Conservation (phyloP, 1,284 basidiomycete species). For the Mycena citricolor region DNA sequence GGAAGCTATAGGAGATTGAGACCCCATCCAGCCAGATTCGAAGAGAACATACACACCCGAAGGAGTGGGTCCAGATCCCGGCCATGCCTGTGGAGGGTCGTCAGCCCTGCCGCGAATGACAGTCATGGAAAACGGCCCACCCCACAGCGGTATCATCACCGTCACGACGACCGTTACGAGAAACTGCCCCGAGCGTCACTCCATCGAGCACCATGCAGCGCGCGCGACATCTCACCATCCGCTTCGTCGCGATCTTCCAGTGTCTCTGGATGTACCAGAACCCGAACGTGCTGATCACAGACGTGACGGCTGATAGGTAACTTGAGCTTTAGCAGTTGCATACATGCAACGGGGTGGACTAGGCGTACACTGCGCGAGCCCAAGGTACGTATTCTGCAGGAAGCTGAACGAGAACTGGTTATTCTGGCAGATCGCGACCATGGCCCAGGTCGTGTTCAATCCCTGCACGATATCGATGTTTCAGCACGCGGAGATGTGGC, state of each 20-base stretch:
- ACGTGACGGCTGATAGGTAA: too few species aligned
- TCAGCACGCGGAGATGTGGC: conserved; percentile 30
- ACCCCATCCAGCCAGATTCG: too few species aligned
- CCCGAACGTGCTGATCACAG: conserved; percentile 66
- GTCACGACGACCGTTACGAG: conserved; percentile 73
- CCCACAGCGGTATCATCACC: conserved; percentile 78
- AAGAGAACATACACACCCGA: too few species aligned
- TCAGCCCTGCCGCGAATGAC: too few species aligned
- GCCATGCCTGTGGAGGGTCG: too few species aligned
- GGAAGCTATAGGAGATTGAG: too few species aligned
- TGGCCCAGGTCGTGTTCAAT: too few species aligned
- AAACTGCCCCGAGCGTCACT: conserved; percentile 59
- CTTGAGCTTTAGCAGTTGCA: too few species aligned
- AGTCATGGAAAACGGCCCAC: too few species aligned
- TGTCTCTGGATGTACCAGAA: conserved; percentile 78
- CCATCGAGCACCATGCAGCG: too few species aligned
- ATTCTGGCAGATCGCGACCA: too few species aligned
- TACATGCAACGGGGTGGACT: too few species aligned
- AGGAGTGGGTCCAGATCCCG: conserved; percentile 68
- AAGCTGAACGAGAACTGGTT: conserved; percentile 71
- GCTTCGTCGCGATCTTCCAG: conserved; percentile 73
- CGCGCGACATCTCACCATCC: conserved; percentile 53
- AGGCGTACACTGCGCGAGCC: conserved; percentile 66
- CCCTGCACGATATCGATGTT: conserved; percentile 67
- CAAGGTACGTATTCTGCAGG: conserved; percentile 74